phyloP scores from a whole-genome alignment of 1,284 basidiomycete species.

The Fomes fomentarius region DNA sequence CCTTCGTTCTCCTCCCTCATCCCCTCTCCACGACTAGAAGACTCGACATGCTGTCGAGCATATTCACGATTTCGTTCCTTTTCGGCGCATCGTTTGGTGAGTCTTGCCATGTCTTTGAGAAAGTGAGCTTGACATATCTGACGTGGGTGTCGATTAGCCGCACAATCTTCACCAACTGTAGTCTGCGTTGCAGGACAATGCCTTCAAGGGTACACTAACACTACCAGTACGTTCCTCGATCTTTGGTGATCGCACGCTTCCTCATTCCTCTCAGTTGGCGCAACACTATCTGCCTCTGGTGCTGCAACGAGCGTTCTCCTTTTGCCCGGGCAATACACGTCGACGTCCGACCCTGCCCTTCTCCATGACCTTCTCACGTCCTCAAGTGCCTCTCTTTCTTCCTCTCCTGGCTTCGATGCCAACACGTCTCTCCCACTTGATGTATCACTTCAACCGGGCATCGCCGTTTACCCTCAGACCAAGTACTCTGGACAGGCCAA shows the following conservation, averaged over 20 bases:
- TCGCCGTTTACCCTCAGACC: constrained; percentile 59
- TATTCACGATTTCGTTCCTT: constrained; percentile 46
- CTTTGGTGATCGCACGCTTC: constrained; percentile 1
- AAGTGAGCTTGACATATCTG: background rate
- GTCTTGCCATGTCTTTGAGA: constrained; percentile 17
- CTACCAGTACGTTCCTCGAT: constrained; percentile 54
- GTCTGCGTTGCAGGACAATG: constrained; percentile 85
- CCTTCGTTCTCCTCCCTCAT: constrained; percentile 29
- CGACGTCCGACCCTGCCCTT: constrained; percentile 69
- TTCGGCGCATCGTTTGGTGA: constrained; percentile 52
- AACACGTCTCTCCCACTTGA: constrained; percentile 63
- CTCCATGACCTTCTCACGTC: constrained; percentile 68
- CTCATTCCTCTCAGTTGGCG: constrained; percentile 55
- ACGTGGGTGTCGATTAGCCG: no score
- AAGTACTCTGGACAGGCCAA: constrained; percentile 65
- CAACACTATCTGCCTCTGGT: constrained; percentile 58
- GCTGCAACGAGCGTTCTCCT: constrained; percentile 57
- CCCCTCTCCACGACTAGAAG: constrained; percentile 22
- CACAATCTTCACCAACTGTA: constrained; percentile 61
- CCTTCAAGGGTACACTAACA: constrained; percentile 72
- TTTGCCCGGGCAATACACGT: constrained; percentile 74
- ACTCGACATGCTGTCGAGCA: constrained; percentile 48
- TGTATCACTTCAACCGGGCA: constrained; percentile 64
- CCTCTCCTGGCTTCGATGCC: constrained; percentile 64
- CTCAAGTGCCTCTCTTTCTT: constrained; percentile 56